Evolutionary conservation across 148 eudicot species (phyloP).

Genomic region (Vaccinium macrocarpon): DNA sequence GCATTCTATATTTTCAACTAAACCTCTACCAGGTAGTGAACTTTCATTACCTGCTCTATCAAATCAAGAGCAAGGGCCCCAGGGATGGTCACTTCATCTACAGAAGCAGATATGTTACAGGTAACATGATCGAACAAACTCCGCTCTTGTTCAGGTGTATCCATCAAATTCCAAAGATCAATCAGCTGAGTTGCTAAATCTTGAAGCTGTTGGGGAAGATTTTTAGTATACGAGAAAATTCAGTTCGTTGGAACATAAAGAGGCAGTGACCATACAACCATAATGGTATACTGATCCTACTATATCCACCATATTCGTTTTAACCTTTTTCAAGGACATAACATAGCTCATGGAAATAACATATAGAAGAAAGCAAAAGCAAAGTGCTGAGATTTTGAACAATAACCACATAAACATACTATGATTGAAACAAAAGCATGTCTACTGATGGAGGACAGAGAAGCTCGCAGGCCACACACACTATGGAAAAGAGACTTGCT

Average conservation of each 20-base stretch:
- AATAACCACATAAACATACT: neutral
- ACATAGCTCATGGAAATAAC: neutral
- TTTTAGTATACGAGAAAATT: neutral
- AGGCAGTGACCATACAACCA: neutral
- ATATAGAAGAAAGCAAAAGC: neutral
- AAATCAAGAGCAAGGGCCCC: conserved; percentile 94
- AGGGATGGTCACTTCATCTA: conserved; percentile 76
- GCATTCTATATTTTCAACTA: neutral
- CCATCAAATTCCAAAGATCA: conserved; percentile 98
- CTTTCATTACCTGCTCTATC: conserved; percentile 72
- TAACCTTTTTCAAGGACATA: neutral
- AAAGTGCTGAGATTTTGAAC: neutral
- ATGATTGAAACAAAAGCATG: neutral
- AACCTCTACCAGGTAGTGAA: conserved; percentile 10
- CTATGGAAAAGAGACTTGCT: neutral
- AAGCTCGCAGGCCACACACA: neutral
- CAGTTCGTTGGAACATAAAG: neutral
- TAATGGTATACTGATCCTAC: neutral
- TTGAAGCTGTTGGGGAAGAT: conserved; percentile 64
- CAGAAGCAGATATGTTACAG: conserved; percentile 80
- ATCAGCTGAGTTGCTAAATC: conserved; percentile 78
- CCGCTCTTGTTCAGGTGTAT: conserved; percentile 72
- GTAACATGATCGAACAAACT: conserved; percentile 91
- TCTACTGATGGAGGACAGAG: neutral
- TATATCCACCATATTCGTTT: neutral